Evolutionary conservation across 228 moss, liverwort and hornwort species (phyloP).

Genomic region (Sphagnum fallax): DNA sequence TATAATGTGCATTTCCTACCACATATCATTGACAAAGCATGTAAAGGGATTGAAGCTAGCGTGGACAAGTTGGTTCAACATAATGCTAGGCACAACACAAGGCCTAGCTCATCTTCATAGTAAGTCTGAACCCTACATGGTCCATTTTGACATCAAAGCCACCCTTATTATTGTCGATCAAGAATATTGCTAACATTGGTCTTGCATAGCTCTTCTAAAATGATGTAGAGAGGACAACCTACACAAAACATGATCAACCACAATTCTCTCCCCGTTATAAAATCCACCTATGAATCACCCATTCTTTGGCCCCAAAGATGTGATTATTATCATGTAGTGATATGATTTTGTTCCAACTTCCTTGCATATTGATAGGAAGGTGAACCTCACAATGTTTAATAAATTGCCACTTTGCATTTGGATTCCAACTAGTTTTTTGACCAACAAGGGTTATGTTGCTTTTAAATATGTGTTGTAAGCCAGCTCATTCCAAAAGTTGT

Average conservation of each 20-base stretch:
- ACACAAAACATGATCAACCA: too few relatives aligned
- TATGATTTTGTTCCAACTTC: too few relatives aligned
- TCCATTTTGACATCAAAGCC: constrained; percentile 45
- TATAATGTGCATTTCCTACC: too few relatives aligned
- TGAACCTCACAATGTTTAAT: too few relatives aligned
- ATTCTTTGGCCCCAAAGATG: too few relatives aligned
- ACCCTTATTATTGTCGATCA: constrained; percentile 37
- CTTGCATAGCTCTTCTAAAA: constrained; percentile 41
- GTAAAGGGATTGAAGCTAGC: constrained; percentile 20
- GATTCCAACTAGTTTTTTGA: too few relatives aligned
- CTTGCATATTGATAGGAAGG: too few relatives aligned
- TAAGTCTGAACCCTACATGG: constrained; percentile 28
- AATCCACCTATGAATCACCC: too few relatives aligned
- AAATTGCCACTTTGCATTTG: too few relatives aligned
- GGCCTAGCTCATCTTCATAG: constrained; percentile 35
- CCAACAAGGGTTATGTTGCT: constrained; percentile 40
- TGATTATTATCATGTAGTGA: too few relatives aligned
- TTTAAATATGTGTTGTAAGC: constrained; percentile 36
- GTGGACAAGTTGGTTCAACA: constrained; percentile 45
- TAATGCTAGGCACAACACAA: constrained; percentile 34
- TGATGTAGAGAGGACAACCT: constrained; percentile 20
- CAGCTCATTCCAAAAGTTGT: constrained; percentile 41
- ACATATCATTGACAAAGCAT: background rate
- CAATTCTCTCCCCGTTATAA: too few relatives aligned
- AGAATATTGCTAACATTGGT: constrained; percentile 46